Evolutionary conservation across 2,329 filamentous ascomycete genomes (phyloP).

Genomic region (Golovinomyces cichoracearum): DNA sequence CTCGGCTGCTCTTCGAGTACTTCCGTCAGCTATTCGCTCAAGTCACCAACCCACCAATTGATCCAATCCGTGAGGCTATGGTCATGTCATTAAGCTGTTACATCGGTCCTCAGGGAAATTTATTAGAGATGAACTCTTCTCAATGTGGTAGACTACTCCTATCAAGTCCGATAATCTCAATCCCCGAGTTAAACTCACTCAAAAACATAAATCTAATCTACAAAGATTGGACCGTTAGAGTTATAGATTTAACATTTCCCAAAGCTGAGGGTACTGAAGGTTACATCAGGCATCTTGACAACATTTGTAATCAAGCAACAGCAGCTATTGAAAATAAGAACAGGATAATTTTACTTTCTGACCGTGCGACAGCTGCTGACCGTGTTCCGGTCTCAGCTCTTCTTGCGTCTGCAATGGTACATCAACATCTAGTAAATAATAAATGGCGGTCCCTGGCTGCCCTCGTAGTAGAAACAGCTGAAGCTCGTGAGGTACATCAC

Average conservation of each 20-base stretch:
- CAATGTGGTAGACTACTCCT: slow-evolving; percentile 71
- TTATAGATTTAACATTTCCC: slow-evolving; percentile 78
- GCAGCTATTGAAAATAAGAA: slow-evolving; percentile 61
- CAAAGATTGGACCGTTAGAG: slow-evolving; percentile 63
- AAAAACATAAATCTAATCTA: slow-evolving; percentile 50
- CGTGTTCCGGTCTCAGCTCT: slow-evolving; percentile 68
- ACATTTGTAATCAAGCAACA: slow-evolving; percentile 64
- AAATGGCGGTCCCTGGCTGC: slow-evolving; percentile 82
- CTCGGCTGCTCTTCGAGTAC: slow-evolving; percentile 78
- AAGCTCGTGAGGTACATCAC: slow-evolving; percentile 91
- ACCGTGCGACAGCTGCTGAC: slow-evolving; percentile 59
- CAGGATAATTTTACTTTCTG: slow-evolving; percentile 69
- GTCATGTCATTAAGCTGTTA: slow-evolving; percentile 97
- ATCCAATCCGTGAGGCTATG: slow-evolving; percentile 87
- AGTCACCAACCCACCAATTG: slow-evolving; percentile 92
- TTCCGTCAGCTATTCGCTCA: slow-evolving; percentile 95
- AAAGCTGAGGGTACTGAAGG: slow-evolving; percentile 61
- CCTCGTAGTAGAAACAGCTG: slow-evolving; percentile 70
- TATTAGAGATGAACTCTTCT: slow-evolving; percentile 74
- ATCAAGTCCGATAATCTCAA: slow-evolving; percentile 67
- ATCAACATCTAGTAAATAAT: slow-evolving; percentile 85
- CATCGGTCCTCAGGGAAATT: slow-evolving; percentile 81
- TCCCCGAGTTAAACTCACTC: slow-evolving; percentile 72
- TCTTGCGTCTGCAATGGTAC: slow-evolving; percentile 73
- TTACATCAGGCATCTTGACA: slow-evolving; percentile 66